Conservation (phyloP, 495 filamentous ascomycete species). For the Margaritispora aquatica region DNA sequence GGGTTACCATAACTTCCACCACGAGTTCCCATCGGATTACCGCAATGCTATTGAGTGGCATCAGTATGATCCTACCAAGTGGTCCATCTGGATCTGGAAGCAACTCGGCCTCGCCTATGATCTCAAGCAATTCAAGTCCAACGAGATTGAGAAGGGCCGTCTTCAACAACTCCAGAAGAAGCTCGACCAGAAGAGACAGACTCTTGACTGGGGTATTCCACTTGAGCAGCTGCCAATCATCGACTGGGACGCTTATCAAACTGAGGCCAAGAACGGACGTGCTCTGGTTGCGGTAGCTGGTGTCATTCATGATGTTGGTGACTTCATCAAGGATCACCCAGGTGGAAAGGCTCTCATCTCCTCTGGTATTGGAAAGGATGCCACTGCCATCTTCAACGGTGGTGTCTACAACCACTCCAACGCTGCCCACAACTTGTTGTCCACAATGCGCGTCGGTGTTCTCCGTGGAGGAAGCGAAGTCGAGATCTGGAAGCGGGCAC, state of each 20-base stretch:
- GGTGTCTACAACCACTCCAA: constrained; percentile 98
- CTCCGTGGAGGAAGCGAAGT: constrained; percentile 95
- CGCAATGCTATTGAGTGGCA: constrained; percentile 97
- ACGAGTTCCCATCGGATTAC: constrained; percentile 99
- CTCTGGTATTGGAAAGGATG: constrained; percentile 92
- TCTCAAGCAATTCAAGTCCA: constrained; percentile 94
- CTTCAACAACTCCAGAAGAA: constrained; percentile 98
- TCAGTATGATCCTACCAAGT: constrained; percentile 99
- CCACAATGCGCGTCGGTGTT: constrained; percentile 94
- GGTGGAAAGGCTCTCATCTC: constrained; percentile 94
- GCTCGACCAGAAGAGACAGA: constrained; percentile 89
- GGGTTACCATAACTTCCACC: constrained; percentile 99
- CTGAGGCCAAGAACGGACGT: constrained; percentile 81
- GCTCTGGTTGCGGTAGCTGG: constrained; percentile 85
- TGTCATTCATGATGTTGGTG: constrained; percentile 90
- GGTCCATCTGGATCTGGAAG: constrained; percentile 93
- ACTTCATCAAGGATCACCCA: constrained; percentile 96
- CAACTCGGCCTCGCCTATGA: constrained; percentile 89
- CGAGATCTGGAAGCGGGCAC: constrained; percentile 97
- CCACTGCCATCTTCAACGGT: constrained; percentile 98
- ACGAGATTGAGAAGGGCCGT: constrained; percentile 98
- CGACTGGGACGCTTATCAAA: constrained; percentile 92
- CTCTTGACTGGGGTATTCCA: constrained; percentile 91
- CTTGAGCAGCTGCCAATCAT: constrained; percentile 92
- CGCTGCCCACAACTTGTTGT: constrained; percentile 93